Percentiles rank a stretch among this genome's conserved stretches.
Evolutionary conservation across 2,329 filamentous ascomycete species (phyloP).

Genomic region (Calonectria ilicicola): DNA sequence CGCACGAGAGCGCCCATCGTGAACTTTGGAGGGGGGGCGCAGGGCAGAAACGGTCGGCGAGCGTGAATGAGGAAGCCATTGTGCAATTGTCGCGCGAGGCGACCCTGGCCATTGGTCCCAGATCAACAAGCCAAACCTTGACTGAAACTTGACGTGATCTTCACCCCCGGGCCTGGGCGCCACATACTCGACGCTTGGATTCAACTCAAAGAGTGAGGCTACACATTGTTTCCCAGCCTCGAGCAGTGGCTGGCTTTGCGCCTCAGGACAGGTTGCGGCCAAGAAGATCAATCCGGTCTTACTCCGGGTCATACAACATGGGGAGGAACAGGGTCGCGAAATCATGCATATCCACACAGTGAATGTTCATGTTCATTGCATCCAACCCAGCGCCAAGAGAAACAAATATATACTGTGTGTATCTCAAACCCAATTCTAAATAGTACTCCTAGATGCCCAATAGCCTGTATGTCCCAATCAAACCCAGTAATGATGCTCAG

Average conservation of each 20-base stretch:
- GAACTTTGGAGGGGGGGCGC: neutral
- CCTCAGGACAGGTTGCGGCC: neutral
- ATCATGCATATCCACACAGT: neutral
- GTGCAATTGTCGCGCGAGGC: constrained; percentile 11
- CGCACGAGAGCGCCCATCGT: constrained; percentile 7
- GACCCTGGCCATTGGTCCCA: constrained; percentile 12
- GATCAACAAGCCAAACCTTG: neutral
- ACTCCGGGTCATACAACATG: constrained; percentile 1
- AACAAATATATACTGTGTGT: constrained; percentile 4
- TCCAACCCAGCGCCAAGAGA: neutral
- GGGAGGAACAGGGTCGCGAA: neutral
- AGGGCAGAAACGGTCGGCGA: neutral
- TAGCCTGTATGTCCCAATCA: constrained; percentile 30
- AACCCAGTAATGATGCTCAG: constrained; percentile 30
- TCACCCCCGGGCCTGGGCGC: neutral
- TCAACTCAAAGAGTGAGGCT: constrained; percentile 22
- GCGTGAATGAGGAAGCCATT: constrained; percentile 21
- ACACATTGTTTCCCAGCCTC: constrained; percentile 9
- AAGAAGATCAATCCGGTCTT: constrained; percentile 7
- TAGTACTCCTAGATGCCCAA: constrained; percentile 27
- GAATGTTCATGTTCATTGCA: neutral
- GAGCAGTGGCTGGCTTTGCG: constrained; percentile 15
- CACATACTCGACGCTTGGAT: constrained; percentile 7
- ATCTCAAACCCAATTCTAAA: constrained; percentile 27
- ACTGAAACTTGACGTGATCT: constrained; percentile 21